These are phyloP conservation scores for Rhizophagus clarus DNA, from an alignment of 192 early-diverging fungal genomes.

Conservation along the genomic window DNA sequence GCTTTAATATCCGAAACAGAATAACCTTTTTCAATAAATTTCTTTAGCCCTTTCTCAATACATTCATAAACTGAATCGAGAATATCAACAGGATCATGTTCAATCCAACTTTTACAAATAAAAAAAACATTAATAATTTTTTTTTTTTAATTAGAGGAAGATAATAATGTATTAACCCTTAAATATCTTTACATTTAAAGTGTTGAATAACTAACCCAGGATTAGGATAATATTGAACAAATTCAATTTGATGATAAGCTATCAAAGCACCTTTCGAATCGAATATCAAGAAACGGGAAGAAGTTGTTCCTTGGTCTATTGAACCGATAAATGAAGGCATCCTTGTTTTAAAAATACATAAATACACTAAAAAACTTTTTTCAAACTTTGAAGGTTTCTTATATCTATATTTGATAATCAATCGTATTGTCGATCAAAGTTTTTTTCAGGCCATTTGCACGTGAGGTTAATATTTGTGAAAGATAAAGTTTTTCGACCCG, in stretches of 20 bases:
- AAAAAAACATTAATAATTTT: slow-evolving; percentile 14
- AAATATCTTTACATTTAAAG: no score
- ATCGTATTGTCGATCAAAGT: no score
- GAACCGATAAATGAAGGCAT: slow-evolving; percentile 68
- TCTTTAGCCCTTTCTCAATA: slow-evolving; percentile 64
- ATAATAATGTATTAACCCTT: neutral
- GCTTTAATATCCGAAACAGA: slow-evolving; percentile 57
- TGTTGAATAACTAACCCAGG: slow-evolving; percentile 55
- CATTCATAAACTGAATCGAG: slow-evolving; percentile 68
- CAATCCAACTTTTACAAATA: slow-evolving; percentile 68
- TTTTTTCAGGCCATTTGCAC: no score
- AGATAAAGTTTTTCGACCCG: no score
- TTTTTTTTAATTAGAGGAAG: slow-evolving; percentile 21
- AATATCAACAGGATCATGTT: slow-evolving; percentile 84
- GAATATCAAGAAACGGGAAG: slow-evolving; percentile 91
- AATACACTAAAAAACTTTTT: no score
- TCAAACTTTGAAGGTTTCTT: no score
- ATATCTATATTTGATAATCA: no score
- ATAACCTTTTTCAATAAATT: slow-evolving; percentile 65
- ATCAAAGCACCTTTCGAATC: slow-evolving; percentile 73
- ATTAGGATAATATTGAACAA: slow-evolving; percentile 74
- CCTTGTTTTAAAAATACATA: neutral
- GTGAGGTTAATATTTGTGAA: no score
- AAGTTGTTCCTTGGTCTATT: slow-evolving; percentile 94
- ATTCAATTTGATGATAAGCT: slow-evolving; percentile 77